Evolutionary conservation across 768 basidiomycete species (phyloP).

Genomic region (Amanita polypyramis): DNA sequence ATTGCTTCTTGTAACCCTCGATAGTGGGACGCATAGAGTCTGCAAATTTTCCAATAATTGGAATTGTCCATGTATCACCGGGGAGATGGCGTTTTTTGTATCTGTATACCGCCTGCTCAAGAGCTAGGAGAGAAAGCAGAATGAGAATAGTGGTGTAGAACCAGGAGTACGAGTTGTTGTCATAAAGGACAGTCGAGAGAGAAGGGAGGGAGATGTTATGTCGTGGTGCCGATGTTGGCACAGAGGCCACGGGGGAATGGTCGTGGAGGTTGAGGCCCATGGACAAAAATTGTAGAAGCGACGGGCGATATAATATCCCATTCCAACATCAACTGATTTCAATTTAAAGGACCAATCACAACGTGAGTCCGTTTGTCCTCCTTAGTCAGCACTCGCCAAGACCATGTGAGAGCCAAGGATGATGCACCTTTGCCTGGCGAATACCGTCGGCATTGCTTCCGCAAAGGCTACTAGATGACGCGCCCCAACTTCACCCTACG

Average conservation of each 20-base stretch:
- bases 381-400: background rate
- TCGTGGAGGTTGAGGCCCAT: constrained; percentile 26
- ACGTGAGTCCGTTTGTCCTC: constrained; percentile 1
- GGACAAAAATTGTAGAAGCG: constrained; percentile 17
- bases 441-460: no score
- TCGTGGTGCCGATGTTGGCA: constrained; percentile 36
- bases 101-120: constrained; percentile 86
- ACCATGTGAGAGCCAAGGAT: no score
- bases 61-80: constrained; percentile 87
- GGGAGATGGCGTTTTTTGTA: constrained; percentile 85
- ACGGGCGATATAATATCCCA: constrained; percentile 9
- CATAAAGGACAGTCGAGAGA: constrained; percentile 26
- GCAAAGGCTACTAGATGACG: no score
- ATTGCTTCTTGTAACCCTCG: constrained; percentile 87
- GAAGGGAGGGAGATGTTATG: constrained; percentile 39
- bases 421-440: no score
- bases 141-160: constrained; percentile 61
- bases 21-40: constrained; percentile 88
- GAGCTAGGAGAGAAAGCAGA: constrained; percentile 61
- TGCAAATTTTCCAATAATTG: constrained; percentile 93
- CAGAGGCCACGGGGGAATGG: constrained; percentile 25
- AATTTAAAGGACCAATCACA: constrained; percentile 29
- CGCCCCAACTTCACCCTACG: no score
- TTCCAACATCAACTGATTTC: constrained; percentile 26
- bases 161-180: constrained; percentile 34